Evolutionary conservation across 306 rosid species (phyloP).

Genomic region (Fragaria nilgerrensis): DNA sequence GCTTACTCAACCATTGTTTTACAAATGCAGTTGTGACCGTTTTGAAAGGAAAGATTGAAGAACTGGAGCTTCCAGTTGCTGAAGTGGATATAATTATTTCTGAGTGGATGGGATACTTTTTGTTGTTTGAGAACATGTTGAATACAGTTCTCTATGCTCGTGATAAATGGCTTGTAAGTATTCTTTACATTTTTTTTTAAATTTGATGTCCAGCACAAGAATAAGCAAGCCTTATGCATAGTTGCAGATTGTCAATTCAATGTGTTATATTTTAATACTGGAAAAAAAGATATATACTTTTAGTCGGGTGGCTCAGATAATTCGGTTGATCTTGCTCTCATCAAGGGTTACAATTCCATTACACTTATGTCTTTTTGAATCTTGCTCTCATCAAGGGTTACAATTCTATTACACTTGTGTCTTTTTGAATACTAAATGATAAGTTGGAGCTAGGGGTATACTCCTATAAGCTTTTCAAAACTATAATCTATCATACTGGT

Average conservation of each 20-base stretch:
- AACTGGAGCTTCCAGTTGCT: constrained; percentile 85
- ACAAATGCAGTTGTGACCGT: constrained; percentile 71
- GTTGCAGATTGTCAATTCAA: not conserved
- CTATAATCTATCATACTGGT: not conserved
- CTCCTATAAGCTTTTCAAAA: not conserved
- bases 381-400: not conserved
- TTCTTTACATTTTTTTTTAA: not conserved
- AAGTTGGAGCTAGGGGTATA: not conserved
- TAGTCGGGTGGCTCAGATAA: not conserved
- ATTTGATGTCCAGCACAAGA: not conserved
- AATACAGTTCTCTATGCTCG: constrained; percentile 94
- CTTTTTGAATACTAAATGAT: not conserved
- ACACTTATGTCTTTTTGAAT: not conserved
- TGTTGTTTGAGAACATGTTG: constrained; percentile 95
- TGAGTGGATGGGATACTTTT: constrained; percentile 99
- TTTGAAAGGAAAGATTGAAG: constrained; percentile 95
- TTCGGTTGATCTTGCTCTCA: not conserved
- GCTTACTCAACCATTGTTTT: constrained; percentile 20
- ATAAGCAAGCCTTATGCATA: not conserved
- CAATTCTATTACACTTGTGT: not conserved
- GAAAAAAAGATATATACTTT: not conserved
- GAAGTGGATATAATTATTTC: constrained; percentile 94
- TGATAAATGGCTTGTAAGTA: constrained; percentile 98
- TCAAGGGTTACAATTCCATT: not conserved
- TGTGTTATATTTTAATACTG: not conserved